A percentile compares a stretch with the other conserved stretches of the same genome.
phyloP scores from a whole-genome alignment of 2,329 filamentous ascomycete genomes.

The Pseudogymnoascus sp. region DNA sequence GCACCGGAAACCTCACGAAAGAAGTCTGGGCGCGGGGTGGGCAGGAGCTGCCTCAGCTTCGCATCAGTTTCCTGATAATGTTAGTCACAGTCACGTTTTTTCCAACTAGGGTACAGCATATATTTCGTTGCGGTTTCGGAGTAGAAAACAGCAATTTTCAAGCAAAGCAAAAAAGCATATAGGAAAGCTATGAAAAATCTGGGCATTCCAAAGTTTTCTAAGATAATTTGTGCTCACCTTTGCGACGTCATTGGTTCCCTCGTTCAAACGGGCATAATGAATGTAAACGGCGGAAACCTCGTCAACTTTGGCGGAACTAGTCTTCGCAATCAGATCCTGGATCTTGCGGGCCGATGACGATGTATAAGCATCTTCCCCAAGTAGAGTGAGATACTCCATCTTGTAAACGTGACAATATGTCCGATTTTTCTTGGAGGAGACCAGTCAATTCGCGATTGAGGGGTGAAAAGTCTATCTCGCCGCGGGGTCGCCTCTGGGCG shows the following conservation, averaged over 20 bases:
- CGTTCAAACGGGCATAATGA: constrained; percentile 24
- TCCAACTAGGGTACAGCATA: not conserved
- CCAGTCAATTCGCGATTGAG: constrained; percentile 5
- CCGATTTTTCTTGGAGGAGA: constrained; percentile 5
- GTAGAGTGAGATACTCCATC: constrained; percentile 23
- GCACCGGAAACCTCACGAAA: not conserved
- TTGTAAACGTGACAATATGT: constrained; percentile 9
- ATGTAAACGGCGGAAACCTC: constrained; percentile 23
- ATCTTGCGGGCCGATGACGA: constrained; percentile 23
- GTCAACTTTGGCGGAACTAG: constrained; percentile 16
- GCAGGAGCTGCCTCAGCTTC: constrained; percentile 22
- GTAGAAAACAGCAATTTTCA: constrained; percentile 7
- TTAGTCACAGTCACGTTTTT: constrained; percentile 10
- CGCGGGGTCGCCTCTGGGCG: constrained; percentile 7
- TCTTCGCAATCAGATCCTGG: constrained; percentile 12
- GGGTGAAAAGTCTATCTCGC: constrained; percentile 7
- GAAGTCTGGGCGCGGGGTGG: not conserved
- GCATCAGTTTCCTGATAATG: constrained; percentile 15
- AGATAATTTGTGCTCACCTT: constrained; percentile 9
- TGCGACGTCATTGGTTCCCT: constrained; percentile 11
- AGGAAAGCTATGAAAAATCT: not conserved
- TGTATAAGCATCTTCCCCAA: constrained; percentile 26
- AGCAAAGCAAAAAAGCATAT: not conserved
- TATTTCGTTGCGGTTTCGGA: not conserved
- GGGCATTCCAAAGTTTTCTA: not conserved